Conservation (phyloP, 306 rosid species). For the Lathyrus sativus region DNA sequence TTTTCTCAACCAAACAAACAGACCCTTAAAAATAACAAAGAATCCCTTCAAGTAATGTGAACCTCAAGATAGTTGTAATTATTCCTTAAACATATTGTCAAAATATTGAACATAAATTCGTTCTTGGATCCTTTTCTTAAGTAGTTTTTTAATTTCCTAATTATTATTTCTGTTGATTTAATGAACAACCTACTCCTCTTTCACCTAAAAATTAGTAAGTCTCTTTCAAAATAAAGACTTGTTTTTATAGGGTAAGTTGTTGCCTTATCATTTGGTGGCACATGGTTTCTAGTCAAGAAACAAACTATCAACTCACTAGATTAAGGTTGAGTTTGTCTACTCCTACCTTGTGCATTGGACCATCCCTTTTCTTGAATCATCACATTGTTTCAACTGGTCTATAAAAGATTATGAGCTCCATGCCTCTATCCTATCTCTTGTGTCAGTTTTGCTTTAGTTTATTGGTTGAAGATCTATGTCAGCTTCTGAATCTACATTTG, state of each 20-base stretch:
- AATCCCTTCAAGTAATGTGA: background rate
- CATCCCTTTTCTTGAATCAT: constrained; percentile 11
- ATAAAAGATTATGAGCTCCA: constrained; percentile 14
- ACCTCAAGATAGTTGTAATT: constrained; percentile 2
- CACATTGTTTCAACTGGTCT: constrained; percentile 12
- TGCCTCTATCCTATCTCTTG: constrained; percentile 15
- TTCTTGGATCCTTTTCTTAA: constrained; percentile 5
- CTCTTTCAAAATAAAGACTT: background rate
- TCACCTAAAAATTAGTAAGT: background rate
- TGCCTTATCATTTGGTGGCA: constrained; percentile 1
- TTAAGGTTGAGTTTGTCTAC: background rate
- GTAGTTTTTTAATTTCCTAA: constrained; percentile 1
- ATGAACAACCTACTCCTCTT: background rate
- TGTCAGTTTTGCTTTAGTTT: constrained; percentile 8
- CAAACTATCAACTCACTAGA: background rate
- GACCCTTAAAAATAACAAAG: background rate
- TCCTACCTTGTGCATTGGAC: background rate
- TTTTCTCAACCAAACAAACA: background rate
- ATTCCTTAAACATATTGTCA: background rate
- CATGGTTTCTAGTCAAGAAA: background rate
- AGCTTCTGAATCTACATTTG: constrained; percentile 35
- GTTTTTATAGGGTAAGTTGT: constrained; percentile 15
- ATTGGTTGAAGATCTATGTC: constrained; percentile 21
- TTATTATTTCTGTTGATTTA: constrained; percentile 23
- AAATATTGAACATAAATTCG: background rate